Evolutionary conservation across 1,284 basidiomycete species (phyloP), one percentile per base, ranked within the genome.

Genomic region (Stereum hirsutum): DNA sequence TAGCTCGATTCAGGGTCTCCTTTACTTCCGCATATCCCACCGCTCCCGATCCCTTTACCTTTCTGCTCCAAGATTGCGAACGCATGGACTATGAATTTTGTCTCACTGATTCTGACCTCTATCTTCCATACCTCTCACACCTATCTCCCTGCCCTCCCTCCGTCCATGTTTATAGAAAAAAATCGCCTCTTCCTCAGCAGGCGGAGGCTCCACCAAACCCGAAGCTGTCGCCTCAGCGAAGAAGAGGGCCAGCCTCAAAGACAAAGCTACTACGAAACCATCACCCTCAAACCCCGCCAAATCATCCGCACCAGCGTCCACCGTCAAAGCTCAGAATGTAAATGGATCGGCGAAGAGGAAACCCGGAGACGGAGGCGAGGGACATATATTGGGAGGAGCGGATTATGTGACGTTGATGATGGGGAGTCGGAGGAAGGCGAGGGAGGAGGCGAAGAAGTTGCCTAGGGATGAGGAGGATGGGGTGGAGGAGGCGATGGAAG

Each of bases 331-430:
- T n/a, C n/a, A n/a, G n/a, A n/a, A n/a, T n/a, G n/a, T n/a, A n/a
- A n/a, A n/a, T n/a, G n/a, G n/a, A n/a, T 41, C 46, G 44, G 37
- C 46, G 33, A 35, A n/a, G 33, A 20, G 33, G 20, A 50, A 51
- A 32, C 51, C 54, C n/a, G 56, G 50, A 25, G n/a, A n/a, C n/a
- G n/a, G n/a, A n/a, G 48, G 52, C 17, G 58, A 61, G 8, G 66
- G 58, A 1, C 70, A 65, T 43, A 69, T 87, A 2, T 64, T 87
- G 32, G 81, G 81, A n/a, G 82, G 74, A 24, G 84, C 78, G 26
- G 85, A 88, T 59, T 88, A 88, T 54, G 77, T 89, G 35, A 67
- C 72, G 5, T 55, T 88, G 48, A 66, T 84, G 68, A 69, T 79
- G 68, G 83, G 84, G n/a, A 69, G 82, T 8, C 63, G 84, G 49